Base-by-base conservation (phyloP, 345 rosid genomes). In the Citropsis articulata region DNA sequence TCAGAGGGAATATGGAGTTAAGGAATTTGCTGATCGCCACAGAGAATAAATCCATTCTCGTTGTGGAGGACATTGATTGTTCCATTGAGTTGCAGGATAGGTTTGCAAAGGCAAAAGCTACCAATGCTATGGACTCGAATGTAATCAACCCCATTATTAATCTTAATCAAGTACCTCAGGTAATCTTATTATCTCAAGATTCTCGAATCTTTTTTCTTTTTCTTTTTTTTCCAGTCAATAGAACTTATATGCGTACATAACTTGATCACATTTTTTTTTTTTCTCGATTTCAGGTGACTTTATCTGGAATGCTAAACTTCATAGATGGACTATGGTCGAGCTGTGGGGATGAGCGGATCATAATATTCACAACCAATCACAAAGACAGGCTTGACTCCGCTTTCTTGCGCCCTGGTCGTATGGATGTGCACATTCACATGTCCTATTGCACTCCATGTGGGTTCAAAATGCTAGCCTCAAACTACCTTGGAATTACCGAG, bases 281-380 rank as follows among this genome's bases (percentile, higher is more conserved):
- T 9, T 9, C 33, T 18, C 65, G 33, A 38, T 61, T 6, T 35
- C 79, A 69, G 76, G 55, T 78, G 67, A 81, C 81, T 0, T 73
- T 81, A 9, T 81, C 84, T 48, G 84, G 79, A 38, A 24, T 84
- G 66, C 78, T 84, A 16, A 84, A 84, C 64, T 84, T 84, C 76
- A 19, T 81, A 9, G 86, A 81, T 45, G 86, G 84, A 55, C 69
- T 84, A 45, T 81, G 86, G 86, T 81, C 86, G 9, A 84, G 84
- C 76, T 75, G 82, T n/a, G 86, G 84, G 30, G 86, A 84, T 62
- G 86, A 76, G 50, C 62, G 84, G 78, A 81, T 84, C 24, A 78
- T 84, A 56, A 78, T 84, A 65, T 81, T 84, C 78, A 81, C 82
- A 12, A 84, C 81, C 8, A 84, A 84, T 30, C 78, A 78, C 72